Conservation (phyloP, 2,329 filamentous ascomycete species). For the Penicillium sp. region DNA sequence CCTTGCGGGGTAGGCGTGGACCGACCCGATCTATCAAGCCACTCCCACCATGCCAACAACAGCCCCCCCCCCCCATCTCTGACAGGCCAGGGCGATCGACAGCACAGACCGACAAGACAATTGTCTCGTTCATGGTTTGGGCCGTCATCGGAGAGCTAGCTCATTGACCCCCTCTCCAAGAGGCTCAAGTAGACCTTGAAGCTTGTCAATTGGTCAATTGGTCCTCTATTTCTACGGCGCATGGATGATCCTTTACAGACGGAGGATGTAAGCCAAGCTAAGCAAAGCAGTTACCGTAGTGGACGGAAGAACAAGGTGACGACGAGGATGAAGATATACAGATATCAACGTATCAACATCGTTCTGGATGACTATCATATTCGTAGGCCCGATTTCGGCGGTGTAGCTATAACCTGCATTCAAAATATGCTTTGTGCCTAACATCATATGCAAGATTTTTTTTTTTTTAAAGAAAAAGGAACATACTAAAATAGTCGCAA, state of each 20-base stretch:
- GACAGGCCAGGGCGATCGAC: not conserved
- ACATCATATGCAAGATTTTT: too few species aligned
- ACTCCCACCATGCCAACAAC: not conserved
- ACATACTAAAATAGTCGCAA: not conserved
- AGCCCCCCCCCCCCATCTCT: not conserved
- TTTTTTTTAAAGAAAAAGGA: too few species aligned
- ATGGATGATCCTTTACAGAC: not conserved
- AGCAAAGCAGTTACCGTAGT: too few species aligned
- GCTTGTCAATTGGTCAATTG: constrained; percentile 2
- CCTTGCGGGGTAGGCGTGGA: constrained; percentile 5
- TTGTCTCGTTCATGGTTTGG: not conserved
- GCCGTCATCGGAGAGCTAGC: not conserved
- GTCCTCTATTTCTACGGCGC: not conserved
- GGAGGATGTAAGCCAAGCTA: not conserved
- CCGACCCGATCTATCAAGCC: constrained; percentile 3
- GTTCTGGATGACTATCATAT: not conserved
- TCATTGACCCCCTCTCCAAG: not conserved
- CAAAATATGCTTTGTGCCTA: not conserved
- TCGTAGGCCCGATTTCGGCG: not conserved
- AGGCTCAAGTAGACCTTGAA: not conserved
- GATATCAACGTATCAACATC: not conserved
- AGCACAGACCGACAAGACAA: not conserved
- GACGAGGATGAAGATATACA: not conserved
- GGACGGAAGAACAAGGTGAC: not conserved
- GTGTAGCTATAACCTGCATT: not conserved